Evolutionary conservation across 2,329 filamentous ascomycete species (phyloP), one percentile per base, ranked within the genome.

Genomic region (Aplosporella prunicola): DNA sequence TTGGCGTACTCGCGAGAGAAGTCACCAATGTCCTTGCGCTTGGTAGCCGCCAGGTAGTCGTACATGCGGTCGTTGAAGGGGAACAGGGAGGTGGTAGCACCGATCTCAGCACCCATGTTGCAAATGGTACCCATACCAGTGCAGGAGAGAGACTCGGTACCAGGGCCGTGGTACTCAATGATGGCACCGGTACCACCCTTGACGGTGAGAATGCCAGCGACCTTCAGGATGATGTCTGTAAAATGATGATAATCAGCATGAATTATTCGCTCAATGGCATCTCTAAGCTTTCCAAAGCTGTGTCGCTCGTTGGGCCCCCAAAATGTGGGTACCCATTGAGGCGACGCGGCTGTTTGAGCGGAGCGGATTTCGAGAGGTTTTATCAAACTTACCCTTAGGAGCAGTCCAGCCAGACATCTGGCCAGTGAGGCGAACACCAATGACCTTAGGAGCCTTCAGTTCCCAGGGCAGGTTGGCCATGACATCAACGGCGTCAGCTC

Each of bases 401-500:
- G 88, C 64, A 49, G 87, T 83, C 91, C 91, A 98, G 64, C 89
- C 89, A 54, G 74, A 83, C 57, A 98, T 58, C 63, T 85, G 53
- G 51, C 91, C 91, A 50, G 88, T 95, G 42, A 98, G 80, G 69
- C 84, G 93, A 40, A 98, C 82, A 76, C 91, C 91, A 58, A 96
- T 93, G 45, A 94, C 71, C 69, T 95, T 95, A 46, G 91, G 91
- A 43, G 91, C 89, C 76, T 96, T 96, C 55, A 98, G 70, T 66
- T 98, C 91, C 91, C 91, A 96, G 43, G 89, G 89, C 49, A 94
- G 78, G 66, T 86, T 82, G 56, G 88, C 87, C 86, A 98, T 94
- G 54, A 95, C 91, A 67, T 98, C 91, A 55, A 96, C 91, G 42
- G 91, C 91, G 68, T 96, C 91, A 58, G 89, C 91, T 76, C 91